Evolutionary conservation across 352 stramenopile species (phyloP).

Genomic region (Globisporangium takayamanum): DNA sequence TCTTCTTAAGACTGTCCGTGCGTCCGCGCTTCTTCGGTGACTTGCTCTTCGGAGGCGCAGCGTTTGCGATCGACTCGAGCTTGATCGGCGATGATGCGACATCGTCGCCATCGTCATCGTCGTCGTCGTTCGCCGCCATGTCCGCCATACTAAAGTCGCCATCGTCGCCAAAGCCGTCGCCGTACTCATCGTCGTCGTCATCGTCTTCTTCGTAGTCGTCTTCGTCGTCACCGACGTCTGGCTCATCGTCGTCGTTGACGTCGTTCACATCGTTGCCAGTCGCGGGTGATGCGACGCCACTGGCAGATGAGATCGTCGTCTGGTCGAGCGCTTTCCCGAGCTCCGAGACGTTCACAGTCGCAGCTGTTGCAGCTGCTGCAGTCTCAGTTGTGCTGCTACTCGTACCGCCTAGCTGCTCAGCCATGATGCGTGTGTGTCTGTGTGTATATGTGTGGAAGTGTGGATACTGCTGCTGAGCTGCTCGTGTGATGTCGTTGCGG

Average conservation of each 20-base stretch:
- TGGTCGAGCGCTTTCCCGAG: conserved; percentile 72
- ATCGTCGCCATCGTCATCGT: conserved; percentile 16
- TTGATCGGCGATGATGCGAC: conserved; percentile 14
- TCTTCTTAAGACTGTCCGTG: conserved; percentile 79
- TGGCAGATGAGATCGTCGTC: conserved; percentile 51
- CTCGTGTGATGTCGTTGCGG: no score
- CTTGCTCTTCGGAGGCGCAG: conserved; percentile 23
- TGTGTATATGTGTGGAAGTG: not conserved
- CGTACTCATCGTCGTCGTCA: conserved; percentile 5
- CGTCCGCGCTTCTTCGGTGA: conserved; percentile 79
- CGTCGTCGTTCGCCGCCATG: conserved; percentile 5
- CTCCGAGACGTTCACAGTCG: conserved; percentile 43
- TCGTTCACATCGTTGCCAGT: conserved; percentile 10
- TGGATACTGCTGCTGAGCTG: no score
- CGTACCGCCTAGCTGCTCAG: not conserved
- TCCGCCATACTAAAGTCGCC: not conserved
- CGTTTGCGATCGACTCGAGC: conserved; percentile 1
- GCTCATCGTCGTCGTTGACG: conserved; percentile 10
- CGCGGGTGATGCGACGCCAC: conserved; percentile 1
- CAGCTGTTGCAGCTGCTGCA: conserved; percentile 4
- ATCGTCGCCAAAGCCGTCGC: conserved; percentile 9
- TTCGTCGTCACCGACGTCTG: conserved; percentile 10
- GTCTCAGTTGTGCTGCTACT: not conserved
- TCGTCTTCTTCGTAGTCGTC: conserved; percentile 10
- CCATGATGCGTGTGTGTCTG: not conserved